These are phyloP conservation scores for Rhodotorula mucilaginosa DNA, from an alignment of 1,284 basidiomycete genomes.

Conservation along the genomic window DNA sequence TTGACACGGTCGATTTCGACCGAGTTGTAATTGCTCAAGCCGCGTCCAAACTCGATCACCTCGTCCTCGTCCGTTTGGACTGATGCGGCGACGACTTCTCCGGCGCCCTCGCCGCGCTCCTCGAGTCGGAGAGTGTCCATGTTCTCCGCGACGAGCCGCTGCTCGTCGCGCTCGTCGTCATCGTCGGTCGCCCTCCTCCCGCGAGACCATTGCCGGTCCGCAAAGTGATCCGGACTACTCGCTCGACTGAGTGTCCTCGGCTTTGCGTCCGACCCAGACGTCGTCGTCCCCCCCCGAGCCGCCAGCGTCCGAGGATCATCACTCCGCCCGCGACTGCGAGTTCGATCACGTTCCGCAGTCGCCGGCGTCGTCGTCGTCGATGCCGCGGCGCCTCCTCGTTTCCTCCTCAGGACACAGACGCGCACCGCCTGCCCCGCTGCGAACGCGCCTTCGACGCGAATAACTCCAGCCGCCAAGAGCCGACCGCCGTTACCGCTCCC, in stretches of 20 bases:
- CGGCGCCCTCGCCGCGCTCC: neutral
- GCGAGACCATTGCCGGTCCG: constrained; percentile 14
- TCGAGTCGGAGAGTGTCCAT: constrained; percentile 6
- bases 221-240: constrained; percentile 34
- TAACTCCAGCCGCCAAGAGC: constrained; percentile 83
- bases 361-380: constrained; percentile 33
- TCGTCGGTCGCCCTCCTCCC: neutral
- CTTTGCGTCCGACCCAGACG: neutral
- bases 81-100: constrained; percentile 11
- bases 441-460: constrained; percentile 82
- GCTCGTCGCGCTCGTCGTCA: neutral
- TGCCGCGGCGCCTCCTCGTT: constrained; percentile 41
- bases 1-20: constrained; percentile 85
- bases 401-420: constrained; percentile 62
- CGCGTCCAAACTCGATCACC: constrained; percentile 84
- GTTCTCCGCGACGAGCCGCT: neutral
- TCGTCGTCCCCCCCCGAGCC: neutral
- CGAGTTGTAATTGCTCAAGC: constrained; percentile 93
- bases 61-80: constrained; percentile 63
- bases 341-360: neutral
- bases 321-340: neutral
- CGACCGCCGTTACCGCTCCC: constrained; percentile 76
- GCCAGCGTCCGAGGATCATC: neutral
- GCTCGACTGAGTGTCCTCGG: constrained; percentile 11
- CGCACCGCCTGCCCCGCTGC: constrained; percentile 91